A percentile compares a stretch with the other conserved stretches of the same genome.
Conservation (phyloP, 176 grass and related monocot species). For the Areca catechu region DNA sequence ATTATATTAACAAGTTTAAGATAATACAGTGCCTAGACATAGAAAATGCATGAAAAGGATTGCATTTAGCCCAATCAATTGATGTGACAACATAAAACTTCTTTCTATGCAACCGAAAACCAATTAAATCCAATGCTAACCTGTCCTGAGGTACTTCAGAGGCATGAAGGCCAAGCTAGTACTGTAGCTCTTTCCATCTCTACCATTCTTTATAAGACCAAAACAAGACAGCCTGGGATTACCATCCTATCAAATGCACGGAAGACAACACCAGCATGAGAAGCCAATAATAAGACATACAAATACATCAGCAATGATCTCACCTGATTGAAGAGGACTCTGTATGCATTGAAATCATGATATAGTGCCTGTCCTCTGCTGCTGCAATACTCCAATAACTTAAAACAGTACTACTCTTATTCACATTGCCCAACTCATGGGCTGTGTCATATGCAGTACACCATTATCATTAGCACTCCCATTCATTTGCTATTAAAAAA, state of each 20-base stretch:
- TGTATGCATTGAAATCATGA: slow-evolving; percentile 51
- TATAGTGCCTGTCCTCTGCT: slow-evolving; percentile 30
- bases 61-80: no score
- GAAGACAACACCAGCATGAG: not conserved
- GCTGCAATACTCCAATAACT: slow-evolving; percentile 38
- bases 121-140: not conserved
- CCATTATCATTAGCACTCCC: not conserved
- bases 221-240: slow-evolving; percentile 20
- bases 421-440: slow-evolving; percentile 45
- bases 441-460: slow-evolving; percentile 33
- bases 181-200: slow-evolving; percentile 10
- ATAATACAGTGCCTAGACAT: no score
- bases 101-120: no score
- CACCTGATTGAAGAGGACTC: slow-evolving; percentile 46
- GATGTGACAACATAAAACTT: no score
- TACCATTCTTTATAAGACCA: slow-evolving; percentile 8
- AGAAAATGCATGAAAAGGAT: no score
- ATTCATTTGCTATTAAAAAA: not conserved
- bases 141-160: slow-evolving; percentile 82
- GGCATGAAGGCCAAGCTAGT: slow-evolving; percentile 74
- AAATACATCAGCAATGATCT: not conserved
- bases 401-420: slow-evolving; percentile 37
- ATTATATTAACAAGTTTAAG: no score
- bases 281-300: not conserved
- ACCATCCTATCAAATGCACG: slow-evolving; percentile 9